These are phyloP conservation scores for Vanrija pseudolonga DNA, from an alignment of 1,284 basidiomycete genomes.

Conservation along the genomic window DNA sequence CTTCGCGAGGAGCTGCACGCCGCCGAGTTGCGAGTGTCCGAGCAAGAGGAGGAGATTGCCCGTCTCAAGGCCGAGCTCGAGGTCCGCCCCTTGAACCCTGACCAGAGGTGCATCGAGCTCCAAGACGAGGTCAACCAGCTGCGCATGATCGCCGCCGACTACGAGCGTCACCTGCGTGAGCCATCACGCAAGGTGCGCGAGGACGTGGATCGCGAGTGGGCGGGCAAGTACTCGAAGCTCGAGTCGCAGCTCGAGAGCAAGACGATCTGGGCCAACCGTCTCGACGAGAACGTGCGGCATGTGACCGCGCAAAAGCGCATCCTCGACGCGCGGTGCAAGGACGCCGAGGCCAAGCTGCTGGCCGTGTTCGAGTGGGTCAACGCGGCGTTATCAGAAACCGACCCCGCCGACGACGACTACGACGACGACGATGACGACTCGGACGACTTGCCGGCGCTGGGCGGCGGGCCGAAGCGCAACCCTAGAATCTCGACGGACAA, in stretches of 20 bases:
- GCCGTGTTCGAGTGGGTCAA: slow-evolving; percentile 44
- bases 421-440: background rate
- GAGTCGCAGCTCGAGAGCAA: slow-evolving; percentile 55
- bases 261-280: slow-evolving; percentile 41
- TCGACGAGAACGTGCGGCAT: slow-evolving; percentile 43
- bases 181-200: slow-evolving; percentile 68
- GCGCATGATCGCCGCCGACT: slow-evolving; percentile 45
- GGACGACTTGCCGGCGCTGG: background rate
- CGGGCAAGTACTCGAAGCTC: slow-evolving; percentile 60
- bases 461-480: background rate
- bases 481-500: background rate
- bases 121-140: slow-evolving; percentile 43
- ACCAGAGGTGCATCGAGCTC: slow-evolving; percentile 41
- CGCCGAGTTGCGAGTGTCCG: slow-evolving; percentile 67
- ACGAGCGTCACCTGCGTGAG: slow-evolving; percentile 58
- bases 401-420: background rate
- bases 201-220: slow-evolving; percentile 77
- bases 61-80: slow-evolving; percentile 51
- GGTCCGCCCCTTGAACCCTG: slow-evolving; percentile 37
- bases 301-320: slow-evolving; percentile 33
- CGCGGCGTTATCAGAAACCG: slow-evolving; percentile 17
- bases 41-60: slow-evolving; percentile 68
- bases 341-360: slow-evolving; percentile 39
- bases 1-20: slow-evolving; percentile 79
- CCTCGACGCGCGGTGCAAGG: slow-evolving; percentile 28